A percentile compares a stretch with the other conserved stretches of the same genome.
Evolutionary conservation across 805 yeast genomes (phyloP).

Genomic region (Metschnikowia chrysomelidarum): DNA sequence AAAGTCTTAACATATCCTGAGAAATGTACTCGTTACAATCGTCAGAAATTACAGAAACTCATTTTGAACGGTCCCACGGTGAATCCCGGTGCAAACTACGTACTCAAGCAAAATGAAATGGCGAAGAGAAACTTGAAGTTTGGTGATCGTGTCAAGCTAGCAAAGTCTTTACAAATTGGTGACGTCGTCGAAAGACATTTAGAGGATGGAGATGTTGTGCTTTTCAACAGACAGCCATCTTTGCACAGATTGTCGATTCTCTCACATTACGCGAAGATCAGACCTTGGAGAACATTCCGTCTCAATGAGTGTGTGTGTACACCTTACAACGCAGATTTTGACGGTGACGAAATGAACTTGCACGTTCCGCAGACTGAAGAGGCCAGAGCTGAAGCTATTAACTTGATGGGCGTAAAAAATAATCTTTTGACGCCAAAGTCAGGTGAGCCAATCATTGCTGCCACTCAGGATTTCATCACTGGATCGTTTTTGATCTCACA

Average conservation of each 20-base stretch:
- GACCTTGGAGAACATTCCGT: constrained; percentile 98
- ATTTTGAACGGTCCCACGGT: constrained; percentile 80
- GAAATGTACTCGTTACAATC: constrained; percentile 84
- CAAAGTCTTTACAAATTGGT: constrained; percentile 75
- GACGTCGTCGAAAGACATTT: constrained; percentile 95
- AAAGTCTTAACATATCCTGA: constrained; percentile 96
- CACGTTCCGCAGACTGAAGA: constrained; percentile 99
- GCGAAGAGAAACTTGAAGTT: constrained; percentile 85
- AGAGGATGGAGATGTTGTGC: constrained; percentile 94
- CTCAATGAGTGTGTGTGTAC: constrained; percentile 98
- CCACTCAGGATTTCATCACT: constrained; percentile 98
- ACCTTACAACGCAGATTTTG: constrained; percentile 98
- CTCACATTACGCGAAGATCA: constrained; percentile 91
- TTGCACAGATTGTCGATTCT: constrained; percentile 90
- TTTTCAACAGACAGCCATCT: constrained; percentile 97
- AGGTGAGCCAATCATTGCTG: constrained; percentile 99
- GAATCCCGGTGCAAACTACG: constrained; percentile 96
- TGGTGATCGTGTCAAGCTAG: constrained; percentile 79
- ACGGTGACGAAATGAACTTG: constrained; percentile 98
- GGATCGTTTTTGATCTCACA: constrained; percentile 91
- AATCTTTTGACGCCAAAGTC: constrained; percentile 93
- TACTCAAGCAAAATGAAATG: constrained; percentile 76
- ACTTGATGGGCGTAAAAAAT: constrained; percentile 96
- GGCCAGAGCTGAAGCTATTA: constrained; percentile 98
- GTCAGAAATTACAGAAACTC: constrained; percentile 68